A percentile compares a stretch with the other conserved stretches of the same genome.
These are phyloP conservation scores for Tremella mesenterica DNA, from an alignment of 768 basidiomycete species.

Conservation along the genomic window DNA sequence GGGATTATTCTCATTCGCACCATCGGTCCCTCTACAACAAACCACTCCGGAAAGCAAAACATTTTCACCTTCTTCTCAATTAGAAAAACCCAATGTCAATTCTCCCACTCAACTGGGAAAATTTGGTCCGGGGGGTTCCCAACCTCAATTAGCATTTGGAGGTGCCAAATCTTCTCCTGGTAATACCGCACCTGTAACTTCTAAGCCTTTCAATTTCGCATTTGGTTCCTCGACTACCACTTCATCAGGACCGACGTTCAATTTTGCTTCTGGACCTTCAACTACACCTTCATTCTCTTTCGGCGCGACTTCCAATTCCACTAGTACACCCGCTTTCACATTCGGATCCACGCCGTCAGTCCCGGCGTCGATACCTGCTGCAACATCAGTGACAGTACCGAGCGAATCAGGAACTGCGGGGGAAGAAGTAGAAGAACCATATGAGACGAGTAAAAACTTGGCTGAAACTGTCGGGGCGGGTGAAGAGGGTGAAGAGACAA, in stretches of 20 bases:
- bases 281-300: conserved; percentile 3
- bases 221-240: conserved; percentile 6
- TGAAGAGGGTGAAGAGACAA: conserved; percentile 35
- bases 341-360: conserved; percentile 6
- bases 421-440: conserved; percentile 1
- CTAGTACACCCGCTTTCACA: conserved; percentile 1
- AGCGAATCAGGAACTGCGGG: neutral
- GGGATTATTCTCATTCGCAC: conserved; percentile 36
- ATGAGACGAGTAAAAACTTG: conserved; percentile 20
- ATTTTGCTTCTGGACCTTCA: conserved; percentile 17
- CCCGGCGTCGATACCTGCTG: conserved; percentile 5
- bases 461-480: conserved; percentile 29
- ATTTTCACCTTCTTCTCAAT: conserved; percentile 21
- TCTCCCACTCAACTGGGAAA: conserved; percentile 31
- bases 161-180: conserved; percentile 20
- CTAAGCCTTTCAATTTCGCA: conserved; percentile 1
- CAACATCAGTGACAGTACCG: neutral
- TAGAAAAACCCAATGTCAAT: conserved; percentile 11
- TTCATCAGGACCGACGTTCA: conserved; percentile 10
- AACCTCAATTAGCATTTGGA: conserved; percentile 32
- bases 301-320: neutral
- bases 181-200: neutral
- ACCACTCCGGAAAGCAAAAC: conserved; percentile 33
- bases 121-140: conserved; percentile 35
- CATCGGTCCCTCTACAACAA: conserved; percentile 31